Conservation (phyloP, 148 eudicot species). For the Linanthus parryae region DNA sequence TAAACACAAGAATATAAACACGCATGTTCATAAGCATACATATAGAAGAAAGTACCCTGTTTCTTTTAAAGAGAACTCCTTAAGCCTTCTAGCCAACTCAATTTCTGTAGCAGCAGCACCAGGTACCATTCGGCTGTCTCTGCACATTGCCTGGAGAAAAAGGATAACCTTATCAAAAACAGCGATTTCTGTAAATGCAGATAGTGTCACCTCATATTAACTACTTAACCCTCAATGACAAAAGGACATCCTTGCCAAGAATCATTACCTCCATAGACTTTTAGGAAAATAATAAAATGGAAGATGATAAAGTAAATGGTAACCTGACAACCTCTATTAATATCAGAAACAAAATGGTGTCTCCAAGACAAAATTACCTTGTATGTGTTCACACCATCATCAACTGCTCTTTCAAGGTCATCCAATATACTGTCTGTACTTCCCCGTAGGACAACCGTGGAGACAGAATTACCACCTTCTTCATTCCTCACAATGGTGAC, state of each 20-base stretch:
- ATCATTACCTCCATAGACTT: no score
- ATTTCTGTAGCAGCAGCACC: slow-evolving; percentile 98
- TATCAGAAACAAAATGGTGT: no score
- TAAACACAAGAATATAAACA: no score
- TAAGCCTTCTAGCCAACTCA: slow-evolving; percentile 80
- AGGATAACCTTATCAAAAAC: no score
- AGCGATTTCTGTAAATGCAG: no score
- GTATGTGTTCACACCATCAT: slow-evolving; percentile 93
- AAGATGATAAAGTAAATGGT: no score
- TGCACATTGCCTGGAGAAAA: slow-evolving; percentile 74
- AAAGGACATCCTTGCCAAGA: no score
- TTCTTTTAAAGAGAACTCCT: slow-evolving; percentile 85
- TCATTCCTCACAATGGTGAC: slow-evolving; percentile 92
- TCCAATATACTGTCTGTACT: slow-evolving; percentile 98
- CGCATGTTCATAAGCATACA: no score
- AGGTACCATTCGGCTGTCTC: slow-evolving; percentile 88
- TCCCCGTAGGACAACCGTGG: slow-evolving; percentile 81
- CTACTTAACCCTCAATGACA: no score
- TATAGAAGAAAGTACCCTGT: slow-evolving; percentile 85
- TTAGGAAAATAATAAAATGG: no score
- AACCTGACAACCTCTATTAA: no score
- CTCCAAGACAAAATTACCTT: slow-evolving; percentile 47
- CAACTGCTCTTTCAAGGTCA: slow-evolving; percentile 98
- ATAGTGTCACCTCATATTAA: no score
- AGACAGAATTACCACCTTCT: slow-evolving; percentile 84